phyloP scores from a whole-genome alignment of 1,284 basidiomycete species.

The Meira nashicola region DNA sequence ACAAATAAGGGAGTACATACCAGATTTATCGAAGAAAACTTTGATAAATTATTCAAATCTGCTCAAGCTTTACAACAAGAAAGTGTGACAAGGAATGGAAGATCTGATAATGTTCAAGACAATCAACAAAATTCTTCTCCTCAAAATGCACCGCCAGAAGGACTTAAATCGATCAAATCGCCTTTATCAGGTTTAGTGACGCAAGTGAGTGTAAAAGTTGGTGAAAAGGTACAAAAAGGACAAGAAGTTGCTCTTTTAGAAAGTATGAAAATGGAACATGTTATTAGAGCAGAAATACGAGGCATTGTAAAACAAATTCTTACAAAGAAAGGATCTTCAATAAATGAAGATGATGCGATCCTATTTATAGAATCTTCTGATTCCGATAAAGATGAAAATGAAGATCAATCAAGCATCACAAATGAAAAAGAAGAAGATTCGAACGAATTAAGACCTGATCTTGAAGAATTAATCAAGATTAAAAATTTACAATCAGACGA shows the following conservation, averaged over 20 bases:
- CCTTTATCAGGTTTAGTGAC: slow-evolving; percentile 82
- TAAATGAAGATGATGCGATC: slow-evolving; percentile 18
- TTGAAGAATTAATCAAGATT: slow-evolving; percentile 15
- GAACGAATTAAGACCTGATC: slow-evolving; percentile 19
- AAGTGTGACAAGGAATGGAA: neutral
- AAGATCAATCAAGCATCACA: neutral
- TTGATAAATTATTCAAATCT: neutral
- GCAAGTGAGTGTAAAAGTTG: slow-evolving; percentile 93
- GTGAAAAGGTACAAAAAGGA: slow-evolving; percentile 92
- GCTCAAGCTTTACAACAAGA: neutral
- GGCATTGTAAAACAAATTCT: slow-evolving; percentile 15
- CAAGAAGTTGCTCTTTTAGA: slow-evolving; percentile 70
- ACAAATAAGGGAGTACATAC: slow-evolving; percentile 7
- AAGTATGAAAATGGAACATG: slow-evolving; percentile 62
- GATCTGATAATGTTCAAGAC: neutral
- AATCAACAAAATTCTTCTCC: neutral
- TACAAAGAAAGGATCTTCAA: slow-evolving; percentile 16
- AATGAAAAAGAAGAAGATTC: slow-evolving; percentile 14
- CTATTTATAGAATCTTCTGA: slow-evolving; percentile 13
- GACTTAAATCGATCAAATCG: slow-evolving; percentile 13
- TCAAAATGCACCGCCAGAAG: slow-evolving; percentile 2
- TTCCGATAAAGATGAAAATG: neutral
- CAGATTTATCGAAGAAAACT: slow-evolving; percentile 9
- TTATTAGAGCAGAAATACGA: slow-evolving; percentile 1
- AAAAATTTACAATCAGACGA: slow-evolving; percentile 14